Conservation (phyloP, 1,139 yeast genomes). For the Candida labiduridarum region DNA sequence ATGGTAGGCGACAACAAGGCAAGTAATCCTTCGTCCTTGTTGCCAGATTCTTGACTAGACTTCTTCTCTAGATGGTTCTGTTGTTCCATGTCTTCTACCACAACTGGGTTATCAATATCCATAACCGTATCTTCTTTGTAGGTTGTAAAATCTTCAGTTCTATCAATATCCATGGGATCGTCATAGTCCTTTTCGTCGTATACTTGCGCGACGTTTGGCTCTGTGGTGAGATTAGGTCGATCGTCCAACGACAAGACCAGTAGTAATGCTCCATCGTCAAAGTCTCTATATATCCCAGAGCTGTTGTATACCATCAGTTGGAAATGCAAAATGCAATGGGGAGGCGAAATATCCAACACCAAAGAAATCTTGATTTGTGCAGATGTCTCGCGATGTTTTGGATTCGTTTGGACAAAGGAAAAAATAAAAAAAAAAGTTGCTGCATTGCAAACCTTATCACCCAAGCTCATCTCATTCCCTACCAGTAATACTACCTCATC, state of each 20-base stretch:
- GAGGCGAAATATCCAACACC: neutral
- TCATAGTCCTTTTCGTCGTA: constrained; percentile 9
- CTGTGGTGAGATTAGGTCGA: constrained; percentile 1
- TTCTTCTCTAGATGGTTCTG: neutral
- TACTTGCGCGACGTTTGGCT: neutral
- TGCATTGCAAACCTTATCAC: neutral
- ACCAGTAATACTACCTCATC: neutral
- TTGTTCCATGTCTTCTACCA: too few relatives aligned
- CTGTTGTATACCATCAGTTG: constrained; percentile 4
- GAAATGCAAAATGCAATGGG: neutral
- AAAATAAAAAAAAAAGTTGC: constrained; percentile 6
- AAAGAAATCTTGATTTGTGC: neutral
- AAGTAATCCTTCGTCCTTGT: constrained; percentile 12
- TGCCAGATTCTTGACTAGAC: neutral
- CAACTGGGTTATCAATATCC: neutral
- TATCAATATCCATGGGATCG: constrained; percentile 23
- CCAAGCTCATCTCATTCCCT: constrained; percentile 5
- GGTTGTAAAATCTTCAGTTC: constrained; percentile 3
- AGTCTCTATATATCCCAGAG: constrained; percentile 16
- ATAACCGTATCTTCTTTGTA: neutral
- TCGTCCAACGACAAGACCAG: constrained; percentile 32
- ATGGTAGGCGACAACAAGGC: constrained; percentile 36
- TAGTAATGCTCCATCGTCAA: constrained; percentile 27
- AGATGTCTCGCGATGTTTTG: neutral
- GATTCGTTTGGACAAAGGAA: neutral